Conservation (phyloP, 2,329 filamentous ascomycete genomes). For the Reticulascus tulasneorum region DNA sequence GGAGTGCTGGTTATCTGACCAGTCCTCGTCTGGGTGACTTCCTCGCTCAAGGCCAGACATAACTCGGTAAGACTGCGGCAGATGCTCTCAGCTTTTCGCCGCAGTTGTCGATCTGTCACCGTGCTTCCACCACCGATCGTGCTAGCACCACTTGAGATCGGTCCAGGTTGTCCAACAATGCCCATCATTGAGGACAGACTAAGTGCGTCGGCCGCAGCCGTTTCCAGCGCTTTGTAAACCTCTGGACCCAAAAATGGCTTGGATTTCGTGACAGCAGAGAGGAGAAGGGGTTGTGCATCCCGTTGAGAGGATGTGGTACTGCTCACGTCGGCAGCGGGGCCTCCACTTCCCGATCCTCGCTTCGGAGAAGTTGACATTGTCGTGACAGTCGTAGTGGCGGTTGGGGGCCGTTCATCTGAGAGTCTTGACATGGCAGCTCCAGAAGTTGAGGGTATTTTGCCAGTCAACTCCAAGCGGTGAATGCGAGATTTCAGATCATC, state of each 20-base stretch:
- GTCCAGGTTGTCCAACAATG: constrained; percentile 62
- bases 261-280: constrained; percentile 75
- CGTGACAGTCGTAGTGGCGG: constrained; percentile 88
- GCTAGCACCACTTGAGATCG: constrained; percentile 64
- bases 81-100: constrained; percentile 87
- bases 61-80: constrained; percentile 91
- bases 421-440: constrained; percentile 72
- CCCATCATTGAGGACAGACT: constrained; percentile 75
- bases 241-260: constrained; percentile 65
- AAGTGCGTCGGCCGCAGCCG: constrained; percentile 77
- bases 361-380: constrained; percentile 89
- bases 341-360: constrained; percentile 51
- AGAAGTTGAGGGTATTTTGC: constrained; percentile 79
- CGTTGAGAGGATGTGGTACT: constrained; percentile 38
- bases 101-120: constrained; percentile 75
- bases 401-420: constrained; percentile 78
- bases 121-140: constrained; percentile 50
- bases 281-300: constrained; percentile 67
- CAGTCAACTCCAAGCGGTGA: constrained; percentile 81
- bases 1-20: constrained; percentile 15
- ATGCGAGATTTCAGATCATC: constrained; percentile 95
- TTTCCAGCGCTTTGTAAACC: constrained; percentile 75
- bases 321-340: constrained; percentile 40
- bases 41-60: constrained; percentile 76
- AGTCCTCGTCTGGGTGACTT: constrained; percentile 34